phyloP scores from a whole-genome alignment of 495 filamentous ascomycete species.

The Podospora pseudocomata region DNA sequence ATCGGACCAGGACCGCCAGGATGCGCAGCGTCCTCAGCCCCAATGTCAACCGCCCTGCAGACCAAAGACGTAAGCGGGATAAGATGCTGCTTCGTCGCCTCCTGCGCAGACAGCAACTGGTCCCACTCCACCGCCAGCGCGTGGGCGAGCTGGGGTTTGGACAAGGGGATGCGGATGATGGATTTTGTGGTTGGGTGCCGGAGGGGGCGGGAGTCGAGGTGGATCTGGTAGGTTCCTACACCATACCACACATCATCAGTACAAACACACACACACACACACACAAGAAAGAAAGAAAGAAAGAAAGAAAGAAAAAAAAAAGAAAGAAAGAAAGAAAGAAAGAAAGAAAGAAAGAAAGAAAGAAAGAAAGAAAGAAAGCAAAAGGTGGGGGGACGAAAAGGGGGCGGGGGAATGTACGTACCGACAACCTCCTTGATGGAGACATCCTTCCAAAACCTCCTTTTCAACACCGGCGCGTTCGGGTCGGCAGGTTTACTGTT shows the following conservation, averaged over 20 bases:
- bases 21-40: constrained; percentile 50
- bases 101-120: constrained; percentile 67
- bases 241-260: neutral
- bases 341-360: no score
- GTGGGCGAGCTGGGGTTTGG: constrained; percentile 78
- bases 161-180: constrained; percentile 64
- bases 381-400: neutral
- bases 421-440: constrained; percentile 54
- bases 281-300: no score
- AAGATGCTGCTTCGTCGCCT: constrained; percentile 73
- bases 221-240: constrained; percentile 63
- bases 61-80: constrained; percentile 87
- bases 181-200: constrained; percentile 64
- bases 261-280: neutral
- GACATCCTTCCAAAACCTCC: constrained; percentile 83
- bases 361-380: no score
- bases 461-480: constrained; percentile 44
- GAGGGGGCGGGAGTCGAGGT: constrained; percentile 77
- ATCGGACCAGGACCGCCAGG: constrained; percentile 15
- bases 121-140: constrained; percentile 93
- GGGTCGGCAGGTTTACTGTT: constrained; percentile 8
- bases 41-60: constrained; percentile 76
- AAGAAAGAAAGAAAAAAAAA: no score
- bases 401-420: constrained; percentile 20
- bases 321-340: no score